Evolutionary conservation across 2,329 filamentous ascomycete species (phyloP), one percentile per base, ranked within the genome.

Genomic region (Fusarium praegraminearum): DNA sequence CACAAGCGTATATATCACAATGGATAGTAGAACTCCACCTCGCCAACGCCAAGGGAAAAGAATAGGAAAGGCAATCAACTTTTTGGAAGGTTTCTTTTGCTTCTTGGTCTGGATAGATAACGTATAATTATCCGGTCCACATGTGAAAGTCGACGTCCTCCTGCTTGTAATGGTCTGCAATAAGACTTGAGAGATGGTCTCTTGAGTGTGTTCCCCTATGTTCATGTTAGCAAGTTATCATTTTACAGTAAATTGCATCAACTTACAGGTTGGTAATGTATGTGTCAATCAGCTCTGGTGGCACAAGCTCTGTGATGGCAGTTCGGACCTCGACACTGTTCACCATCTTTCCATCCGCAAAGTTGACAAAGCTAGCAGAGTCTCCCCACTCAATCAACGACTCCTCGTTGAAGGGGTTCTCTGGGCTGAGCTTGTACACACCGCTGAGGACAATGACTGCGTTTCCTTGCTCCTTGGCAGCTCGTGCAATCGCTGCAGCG

Each of bases 371-470:
- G 70, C 87, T 91, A 56, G 91, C 90, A 2, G 94, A 89, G 77
- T 94, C 90, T 18, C 93, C 95, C 82, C 93, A 93, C 80, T 98
- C 95, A 62, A 97, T 92, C 65, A 97, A 83, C 7, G 90, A 89
- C 69, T 93, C 91, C 55, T 92, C 90, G 74, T 96, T 90, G 74
- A 94, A 94, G 2, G 94, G 92, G 75, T 94, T 95, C 62, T 97
- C 90, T 0, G 96, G 94, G 72, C 93, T 97, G 57, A 99, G 87
- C 81, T 97, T 97, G 84, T 98, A 98, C 22, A 98, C 91, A 33
- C 94, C 95, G 54, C 91, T 92, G 44, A 99, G 87, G 5, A 97
- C 93, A 26, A 98, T 90, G 20, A 99, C 94, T 0, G 94, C 92
- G 26, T 91, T 93, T 70, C 91, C 89, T 75, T 94, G 91, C 70